Percentiles rank a stretch among this genome's conserved stretches.
phyloP scores from a whole-genome alignment of 106 monocot genomes.

The Allium sativum region DNA sequence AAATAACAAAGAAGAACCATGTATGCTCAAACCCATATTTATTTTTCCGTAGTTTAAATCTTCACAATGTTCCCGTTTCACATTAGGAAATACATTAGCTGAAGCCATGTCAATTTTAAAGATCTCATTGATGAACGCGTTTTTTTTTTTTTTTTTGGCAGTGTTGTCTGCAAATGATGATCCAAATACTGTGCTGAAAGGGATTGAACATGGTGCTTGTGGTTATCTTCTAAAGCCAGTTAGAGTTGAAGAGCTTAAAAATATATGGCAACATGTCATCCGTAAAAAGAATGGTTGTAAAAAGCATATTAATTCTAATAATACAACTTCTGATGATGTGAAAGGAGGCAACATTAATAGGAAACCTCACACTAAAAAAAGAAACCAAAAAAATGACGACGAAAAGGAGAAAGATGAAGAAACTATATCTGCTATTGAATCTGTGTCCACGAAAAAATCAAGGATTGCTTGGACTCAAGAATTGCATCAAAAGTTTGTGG shows the following conservation, averaged over 20 bases:
- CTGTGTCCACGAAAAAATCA: slow-evolving; percentile 23
- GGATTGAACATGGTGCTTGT: slow-evolving; percentile 56
- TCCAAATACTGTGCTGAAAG: slow-evolving; percentile 57
- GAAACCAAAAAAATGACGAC: slow-evolving; percentile 25
- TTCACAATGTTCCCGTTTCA: no score
- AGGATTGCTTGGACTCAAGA: slow-evolving; percentile 45
- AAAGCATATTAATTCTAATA: slow-evolving; percentile 9
- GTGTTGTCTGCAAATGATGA: slow-evolving; percentile 67
- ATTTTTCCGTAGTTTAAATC: no score
- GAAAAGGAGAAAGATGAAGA: slow-evolving; percentile 24
- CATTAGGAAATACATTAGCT: no score
- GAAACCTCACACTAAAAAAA: slow-evolving; percentile 17
- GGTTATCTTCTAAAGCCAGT: slow-evolving; percentile 68
- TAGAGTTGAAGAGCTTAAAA: slow-evolving; percentile 53
- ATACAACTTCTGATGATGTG: slow-evolving; percentile 14
- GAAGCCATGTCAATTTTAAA: no score
- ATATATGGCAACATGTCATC: slow-evolving; percentile 69
- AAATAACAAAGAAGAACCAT: no score
- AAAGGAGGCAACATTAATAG: slow-evolving; percentile 3
- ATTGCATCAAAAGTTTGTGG: slow-evolving; percentile 45
- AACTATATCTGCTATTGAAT: slow-evolving; percentile 21
- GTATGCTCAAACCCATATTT: no score
- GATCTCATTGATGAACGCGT: background rate
- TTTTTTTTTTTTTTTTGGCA: slow-evolving; percentile 15
- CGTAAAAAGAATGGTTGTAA: slow-evolving; percentile 33